phyloP scores from a whole-genome alignment of 2,329 filamentous ascomycete species.

The Cladorrhinum sp. region DNA sequence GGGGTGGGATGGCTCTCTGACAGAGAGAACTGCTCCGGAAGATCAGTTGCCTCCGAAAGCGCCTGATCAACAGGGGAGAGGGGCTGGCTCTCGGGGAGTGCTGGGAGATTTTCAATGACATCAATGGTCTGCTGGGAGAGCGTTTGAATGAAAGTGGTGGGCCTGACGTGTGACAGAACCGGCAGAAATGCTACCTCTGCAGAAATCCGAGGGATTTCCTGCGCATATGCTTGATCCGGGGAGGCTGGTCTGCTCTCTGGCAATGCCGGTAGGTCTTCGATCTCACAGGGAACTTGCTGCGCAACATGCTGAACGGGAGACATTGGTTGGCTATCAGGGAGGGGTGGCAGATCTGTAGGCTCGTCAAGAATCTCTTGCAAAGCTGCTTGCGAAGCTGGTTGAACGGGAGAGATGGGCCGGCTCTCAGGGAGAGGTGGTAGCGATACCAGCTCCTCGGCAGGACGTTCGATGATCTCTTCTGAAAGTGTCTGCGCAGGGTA shows the following conservation, averaged over 20 bases:
- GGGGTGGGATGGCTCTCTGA: neutral
- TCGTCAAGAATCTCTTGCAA: neutral
- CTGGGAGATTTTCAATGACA: neutral
- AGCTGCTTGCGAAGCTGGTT: neutral
- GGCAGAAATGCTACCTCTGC: neutral
- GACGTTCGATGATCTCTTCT: neutral
- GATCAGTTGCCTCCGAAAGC: neutral
- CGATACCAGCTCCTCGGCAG: neutral
- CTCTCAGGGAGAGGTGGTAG: neutral
- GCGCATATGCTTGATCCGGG: neutral
- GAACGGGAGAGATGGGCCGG: neutral
- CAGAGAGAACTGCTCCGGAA: neutral
- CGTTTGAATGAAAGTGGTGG: neutral
- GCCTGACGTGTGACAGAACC: constrained; percentile 1
- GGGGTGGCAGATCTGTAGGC: neutral
- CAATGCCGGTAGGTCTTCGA: neutral
- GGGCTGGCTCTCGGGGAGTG: constrained; percentile 8
- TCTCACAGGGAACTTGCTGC: neutral
- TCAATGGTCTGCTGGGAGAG: neutral
- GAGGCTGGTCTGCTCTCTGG: neutral
- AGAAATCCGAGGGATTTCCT: neutral
- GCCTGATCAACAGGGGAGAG: neutral
- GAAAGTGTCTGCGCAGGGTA: neutral
- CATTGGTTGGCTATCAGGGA: constrained; percentile 8
- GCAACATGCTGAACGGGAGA: neutral